phyloP scores from a whole-genome alignment of 1,139 yeast species.

The Debaryomyces nepalensis region DNA sequence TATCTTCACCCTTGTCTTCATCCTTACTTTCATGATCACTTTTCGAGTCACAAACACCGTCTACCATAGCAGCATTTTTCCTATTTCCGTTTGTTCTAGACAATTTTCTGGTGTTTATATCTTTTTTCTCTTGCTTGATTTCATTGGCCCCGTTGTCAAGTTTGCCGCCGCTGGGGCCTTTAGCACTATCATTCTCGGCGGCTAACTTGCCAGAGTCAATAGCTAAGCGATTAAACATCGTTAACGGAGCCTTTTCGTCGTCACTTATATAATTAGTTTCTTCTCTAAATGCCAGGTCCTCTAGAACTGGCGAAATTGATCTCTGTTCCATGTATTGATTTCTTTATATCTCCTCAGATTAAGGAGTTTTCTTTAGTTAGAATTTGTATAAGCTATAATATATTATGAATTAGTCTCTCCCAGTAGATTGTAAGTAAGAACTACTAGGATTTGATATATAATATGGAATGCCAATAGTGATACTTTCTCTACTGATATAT shows the following conservation, averaged over 20 bases:
- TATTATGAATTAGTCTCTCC: neutral
- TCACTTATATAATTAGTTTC: slow-evolving; percentile 34
- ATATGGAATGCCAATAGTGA: neutral
- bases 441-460: slow-evolving; percentile 3
- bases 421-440: neutral
- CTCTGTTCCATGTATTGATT: slow-evolving; percentile 12
- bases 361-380: slow-evolving; percentile 5
- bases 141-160: too few relatives aligned
- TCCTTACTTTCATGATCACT: neutral
- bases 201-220: slow-evolving; percentile 12
- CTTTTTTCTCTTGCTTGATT: too few relatives aligned
- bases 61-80: too few relatives aligned
- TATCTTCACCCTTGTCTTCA: slow-evolving; percentile 4
- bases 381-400: neutral
- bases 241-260: slow-evolving; percentile 32
- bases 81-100: too few relatives aligned
- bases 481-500: slow-evolving; percentile 1
- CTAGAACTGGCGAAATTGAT: slow-evolving; percentile 15
- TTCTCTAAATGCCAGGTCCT: slow-evolving; percentile 3
- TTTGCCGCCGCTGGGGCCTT: neutral
- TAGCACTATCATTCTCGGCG: slow-evolving; percentile 9
- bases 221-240: slow-evolving; percentile 31
- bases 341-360: slow-evolving; percentile 11
- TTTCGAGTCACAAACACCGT: neutral
- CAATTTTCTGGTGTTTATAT: too few relatives aligned